These are phyloP conservation scores for Pyrenophora seminiperda DNA, from an alignment of 2,329 filamentous ascomycete genomes.

Conservation along the genomic window DNA sequence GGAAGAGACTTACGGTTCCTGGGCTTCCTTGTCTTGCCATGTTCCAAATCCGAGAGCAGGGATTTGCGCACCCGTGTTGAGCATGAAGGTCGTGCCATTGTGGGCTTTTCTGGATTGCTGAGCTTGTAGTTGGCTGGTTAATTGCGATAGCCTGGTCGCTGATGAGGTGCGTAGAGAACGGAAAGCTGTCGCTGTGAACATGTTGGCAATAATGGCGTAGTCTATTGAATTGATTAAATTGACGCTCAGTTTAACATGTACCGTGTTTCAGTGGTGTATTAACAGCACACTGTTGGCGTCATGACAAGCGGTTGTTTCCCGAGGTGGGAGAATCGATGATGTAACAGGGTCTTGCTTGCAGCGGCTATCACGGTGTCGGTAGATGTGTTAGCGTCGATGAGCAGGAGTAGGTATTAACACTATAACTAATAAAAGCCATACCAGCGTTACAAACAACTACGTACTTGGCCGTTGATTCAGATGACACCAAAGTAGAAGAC, in stretches of 20 bases:
- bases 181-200: slow-evolving; percentile 23
- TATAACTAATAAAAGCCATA: no score
- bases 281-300: background rate
- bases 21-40: slow-evolving; percentile 40
- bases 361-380: no score
- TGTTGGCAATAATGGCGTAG: no score
- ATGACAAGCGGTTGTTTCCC: slow-evolving; percentile 2
- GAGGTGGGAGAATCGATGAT: slow-evolving; percentile 3
- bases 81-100: slow-evolving; percentile 54
- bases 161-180: slow-evolving; percentile 20
- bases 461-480: no score
- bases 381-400: no score
- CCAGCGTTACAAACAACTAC: no score
- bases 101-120: slow-evolving; percentile 37
- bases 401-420: no score
- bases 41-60: slow-evolving; percentile 68
- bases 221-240: no score
- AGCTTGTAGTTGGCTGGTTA: slow-evolving; percentile 21
- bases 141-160: slow-evolving; percentile 21
- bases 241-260: no score
- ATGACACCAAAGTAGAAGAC: no score
- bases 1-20: slow-evolving; percentile 28
- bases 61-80: slow-evolving; percentile 75
- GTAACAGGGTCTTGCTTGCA: no score
- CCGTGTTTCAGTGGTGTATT: no score